Percentiles rank a stretch among this genome's conserved stretches.
Evolutionary conservation across 2,329 filamentous ascomycete genomes (phyloP).

Genomic region (Alternaria sp.): DNA sequence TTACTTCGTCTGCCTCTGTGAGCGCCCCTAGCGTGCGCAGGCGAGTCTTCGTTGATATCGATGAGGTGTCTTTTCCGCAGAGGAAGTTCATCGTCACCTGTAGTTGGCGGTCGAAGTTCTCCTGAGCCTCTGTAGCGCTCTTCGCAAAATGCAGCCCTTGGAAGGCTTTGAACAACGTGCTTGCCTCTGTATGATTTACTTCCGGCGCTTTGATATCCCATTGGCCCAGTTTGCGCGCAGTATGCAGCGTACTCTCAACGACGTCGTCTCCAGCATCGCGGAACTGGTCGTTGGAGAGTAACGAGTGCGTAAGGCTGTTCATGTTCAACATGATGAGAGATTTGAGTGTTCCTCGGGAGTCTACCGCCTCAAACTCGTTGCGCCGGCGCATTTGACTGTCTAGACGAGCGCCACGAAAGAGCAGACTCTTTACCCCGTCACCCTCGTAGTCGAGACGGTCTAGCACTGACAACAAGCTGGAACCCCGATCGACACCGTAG

Average conservation of each 20-base stretch:
- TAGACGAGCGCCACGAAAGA: constrained; percentile 89
- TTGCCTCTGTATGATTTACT: constrained; percentile 66
- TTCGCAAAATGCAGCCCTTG: constrained; percentile 76
- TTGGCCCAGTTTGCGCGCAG: constrained; percentile 81
- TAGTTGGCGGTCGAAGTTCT: constrained; percentile 67
- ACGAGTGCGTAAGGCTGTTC: constrained; percentile 81
- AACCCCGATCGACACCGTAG: constrained; percentile 83
- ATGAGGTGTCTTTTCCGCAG: constrained; percentile 32
- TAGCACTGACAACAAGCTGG: constrained; percentile 78
- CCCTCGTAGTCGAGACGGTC: constrained; percentile 87
- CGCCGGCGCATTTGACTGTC: constrained; percentile 78
- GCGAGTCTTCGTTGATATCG: constrained; percentile 30
- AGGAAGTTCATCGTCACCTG: constrained; percentile 53
- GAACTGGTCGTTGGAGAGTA: constrained; percentile 72
- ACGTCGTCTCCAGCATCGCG: constrained; percentile 64
- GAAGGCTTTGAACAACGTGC: constrained; percentile 79
- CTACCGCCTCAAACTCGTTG: constrained; percentile 62
- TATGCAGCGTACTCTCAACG: constrained; percentile 76
- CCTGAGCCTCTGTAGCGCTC: constrained; percentile 60
- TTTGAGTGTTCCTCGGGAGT: constrained; percentile 73
- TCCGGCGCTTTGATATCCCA: constrained; percentile 86
- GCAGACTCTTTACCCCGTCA: constrained; percentile 83
- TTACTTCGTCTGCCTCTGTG: constrained; percentile 79
- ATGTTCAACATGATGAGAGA: constrained; percentile 82
- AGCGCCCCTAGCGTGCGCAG: constrained; percentile 67